phyloP scores from a whole-genome alignment of 495 filamentous ascomycete species.

The Venustampulla echinocandica region DNA sequence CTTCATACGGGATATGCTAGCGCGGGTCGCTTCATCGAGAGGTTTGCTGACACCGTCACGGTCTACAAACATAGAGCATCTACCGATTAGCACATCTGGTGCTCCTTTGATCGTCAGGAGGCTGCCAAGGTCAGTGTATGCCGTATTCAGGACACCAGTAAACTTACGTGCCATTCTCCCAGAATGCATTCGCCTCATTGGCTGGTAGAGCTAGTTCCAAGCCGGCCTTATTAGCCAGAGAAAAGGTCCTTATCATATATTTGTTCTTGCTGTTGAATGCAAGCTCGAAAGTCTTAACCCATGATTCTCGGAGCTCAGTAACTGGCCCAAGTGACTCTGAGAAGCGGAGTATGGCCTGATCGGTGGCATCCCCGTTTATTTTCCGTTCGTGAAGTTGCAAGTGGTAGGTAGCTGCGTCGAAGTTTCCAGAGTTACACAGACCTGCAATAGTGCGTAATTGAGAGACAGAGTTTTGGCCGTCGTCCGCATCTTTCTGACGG shows the following conservation, averaged over 20 bases:
- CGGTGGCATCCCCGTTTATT: conserved; percentile 65
- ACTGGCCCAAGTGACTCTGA: conserved; percentile 49
- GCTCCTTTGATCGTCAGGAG: conserved; percentile 56
- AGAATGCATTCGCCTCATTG: conserved; percentile 30
- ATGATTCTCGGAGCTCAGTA: conserved; percentile 37
- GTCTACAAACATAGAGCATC: conserved; percentile 42
- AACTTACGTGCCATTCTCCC: conserved; percentile 34
- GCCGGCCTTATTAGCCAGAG: conserved; percentile 29
- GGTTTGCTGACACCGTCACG: conserved; percentile 36
- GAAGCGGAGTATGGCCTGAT: conserved; percentile 62
- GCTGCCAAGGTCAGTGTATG: background rate
- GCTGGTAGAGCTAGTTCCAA: conserved; percentile 28
- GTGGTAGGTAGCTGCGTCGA: conserved; percentile 49
- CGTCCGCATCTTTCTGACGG: conserved; percentile 14
- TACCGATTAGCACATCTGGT: conserved; percentile 50
- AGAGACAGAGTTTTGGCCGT: conserved; percentile 25
- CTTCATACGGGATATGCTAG: conserved; percentile 44
- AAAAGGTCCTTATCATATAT: conserved; percentile 51
- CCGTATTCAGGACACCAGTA: background rate
- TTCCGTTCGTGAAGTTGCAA: conserved; percentile 45
- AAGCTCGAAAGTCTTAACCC: conserved; percentile 53
- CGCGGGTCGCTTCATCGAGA: conserved; percentile 31
- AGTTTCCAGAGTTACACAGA: conserved; percentile 63
- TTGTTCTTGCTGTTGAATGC: conserved; percentile 77
- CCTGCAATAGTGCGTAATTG: conserved; percentile 42